Evolutionary conservation across 2,329 filamentous ascomycete species (phyloP), one percentile per base, ranked within the genome.

Genomic region (Ceratocystis ficicola): DNA sequence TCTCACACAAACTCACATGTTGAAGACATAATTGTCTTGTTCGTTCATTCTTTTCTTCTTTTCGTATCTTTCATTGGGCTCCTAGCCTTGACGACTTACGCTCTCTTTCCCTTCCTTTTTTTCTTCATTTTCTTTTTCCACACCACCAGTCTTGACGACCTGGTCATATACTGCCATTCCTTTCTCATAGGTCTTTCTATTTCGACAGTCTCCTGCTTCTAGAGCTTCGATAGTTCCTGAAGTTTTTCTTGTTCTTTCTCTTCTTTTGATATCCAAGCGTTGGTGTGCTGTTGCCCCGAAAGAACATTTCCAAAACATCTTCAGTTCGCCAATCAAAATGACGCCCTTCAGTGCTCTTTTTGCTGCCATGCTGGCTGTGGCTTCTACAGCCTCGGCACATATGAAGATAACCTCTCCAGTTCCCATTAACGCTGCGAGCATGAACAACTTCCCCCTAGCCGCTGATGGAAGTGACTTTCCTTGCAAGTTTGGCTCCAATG

Each of bases 401-500:
- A 87, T 96, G 80, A 77, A 82, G 50, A 86, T 97, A 80, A 76
- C 72, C 64, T 79, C 77, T 7, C 93, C 94, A 0, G 73, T 78
- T 2, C 90, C 90, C 0, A 92, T 83, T 68, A 71, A 74, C 17
- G 69, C 70, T 1, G 70, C 73, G 0, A 66, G 6, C 0, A 71
- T 78, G 2, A 65, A 79, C 75, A 93, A 88, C 75, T 76, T 77
- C 2, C 93, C 94, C 0, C 79, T 96, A 0, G 70, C 73, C 0
- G 74, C 75, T 0, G 73, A 73, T 46, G 89, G 88, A 0, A 77
- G 75, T 46, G 78, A 96, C 73, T 99, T 89, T 73, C 94, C 94
- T 0, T 97, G 94, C 84, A 92, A 96, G 74, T 75, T 80, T 63
- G 77, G 81, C 6, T n/a, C 70, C 0, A 78, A 76, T 0, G 15